Percentiles rank a stretch among this genome's conserved stretches.
Evolutionary conservation across 2,329 filamentous ascomycete species (phyloP).

Genomic region (Mycocentrospora acerina): DNA sequence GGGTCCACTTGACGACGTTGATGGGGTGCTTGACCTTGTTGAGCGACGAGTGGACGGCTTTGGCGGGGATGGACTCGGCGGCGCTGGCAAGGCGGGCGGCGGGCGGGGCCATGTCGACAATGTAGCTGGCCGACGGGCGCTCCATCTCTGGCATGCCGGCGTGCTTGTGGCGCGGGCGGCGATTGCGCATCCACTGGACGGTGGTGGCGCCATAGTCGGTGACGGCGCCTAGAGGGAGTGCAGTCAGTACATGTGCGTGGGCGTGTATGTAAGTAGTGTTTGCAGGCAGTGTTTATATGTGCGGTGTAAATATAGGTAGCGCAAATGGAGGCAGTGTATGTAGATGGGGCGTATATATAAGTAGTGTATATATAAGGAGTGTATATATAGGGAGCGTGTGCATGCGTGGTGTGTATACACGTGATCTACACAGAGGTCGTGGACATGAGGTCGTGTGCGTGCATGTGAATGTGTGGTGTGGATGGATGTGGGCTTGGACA

Average conservation of each 20-base stretch:
- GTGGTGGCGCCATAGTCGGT: constrained; percentile 92
- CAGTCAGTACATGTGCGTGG: constrained; percentile 1
- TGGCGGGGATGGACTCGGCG: constrained; percentile 87
- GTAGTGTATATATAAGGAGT: too few relatives aligned
- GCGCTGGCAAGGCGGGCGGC: constrained; percentile 71
- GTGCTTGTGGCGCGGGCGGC: constrained; percentile 73
- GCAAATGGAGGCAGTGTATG: too few relatives aligned
- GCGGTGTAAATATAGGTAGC: too few relatives aligned
- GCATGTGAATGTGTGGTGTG: not conserved
- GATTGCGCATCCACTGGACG: constrained; percentile 86
- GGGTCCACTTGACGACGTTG: constrained; percentile 96
- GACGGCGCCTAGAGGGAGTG: constrained; percentile 84
- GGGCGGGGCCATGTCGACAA: constrained; percentile 89
- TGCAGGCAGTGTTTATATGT: too few relatives aligned
- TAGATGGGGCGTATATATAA: too few relatives aligned
- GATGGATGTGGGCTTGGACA: constrained; percentile 1
- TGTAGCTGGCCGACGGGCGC: constrained; percentile 83
- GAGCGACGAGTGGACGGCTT: constrained; percentile 94
- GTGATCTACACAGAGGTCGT: too few relatives aligned
- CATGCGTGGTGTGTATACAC: too few relatives aligned
- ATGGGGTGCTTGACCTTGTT: constrained; percentile 98
- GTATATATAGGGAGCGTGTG: too few relatives aligned
- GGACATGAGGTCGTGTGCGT: too few relatives aligned
- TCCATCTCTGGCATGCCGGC: constrained; percentile 74
- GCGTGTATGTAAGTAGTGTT: not conserved